A percentile compares a stretch with the other conserved stretches of the same genome.
Evolutionary conservation across 2,329 filamentous ascomycete genomes (phyloP).

Genomic region (Xylariaceae sp.): DNA sequence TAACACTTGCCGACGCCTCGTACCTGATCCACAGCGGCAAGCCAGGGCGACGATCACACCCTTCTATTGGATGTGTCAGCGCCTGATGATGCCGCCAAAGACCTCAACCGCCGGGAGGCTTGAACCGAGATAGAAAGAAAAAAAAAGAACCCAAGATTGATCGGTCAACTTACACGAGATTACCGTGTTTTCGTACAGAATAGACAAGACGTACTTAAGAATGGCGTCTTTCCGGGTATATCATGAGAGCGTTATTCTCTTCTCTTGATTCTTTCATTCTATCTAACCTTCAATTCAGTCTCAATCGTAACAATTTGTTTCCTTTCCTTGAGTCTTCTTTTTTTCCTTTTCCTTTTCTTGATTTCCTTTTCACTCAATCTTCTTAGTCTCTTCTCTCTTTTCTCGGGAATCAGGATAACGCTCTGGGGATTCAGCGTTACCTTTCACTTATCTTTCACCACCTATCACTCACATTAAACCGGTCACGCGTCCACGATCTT

Average conservation of each 20-base stretch:
- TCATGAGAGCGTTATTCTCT: background rate
- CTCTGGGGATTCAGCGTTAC: conserved; percentile 21
- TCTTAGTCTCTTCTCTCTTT: conserved; percentile 23
- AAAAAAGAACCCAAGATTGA: background rate
- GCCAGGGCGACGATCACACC: conserved; percentile 17
- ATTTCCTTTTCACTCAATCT: conserved; percentile 23
- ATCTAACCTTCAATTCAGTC: background rate
- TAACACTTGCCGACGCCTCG: background rate
- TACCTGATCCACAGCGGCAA: conserved; percentile 15
- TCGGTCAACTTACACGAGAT: too few species aligned
- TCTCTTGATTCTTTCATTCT: background rate
- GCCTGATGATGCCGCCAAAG: conserved; percentile 29
- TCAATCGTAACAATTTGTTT: background rate
- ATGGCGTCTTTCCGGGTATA: background rate
- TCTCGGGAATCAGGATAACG: conserved; percentile 16
- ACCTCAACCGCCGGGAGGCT: conserved; percentile 21
- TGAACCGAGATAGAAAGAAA: conserved; percentile 2
- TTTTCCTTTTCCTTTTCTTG: conserved; percentile 29
- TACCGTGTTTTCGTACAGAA: too few species aligned
- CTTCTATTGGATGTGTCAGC: conserved; percentile 26
- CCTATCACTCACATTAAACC: conserved; percentile 11
- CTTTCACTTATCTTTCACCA: background rate
- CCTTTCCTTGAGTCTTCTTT: background rate
- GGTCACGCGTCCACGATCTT: conserved; percentile 12
- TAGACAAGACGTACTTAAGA: too few species aligned